Evolutionary conservation across 2,329 filamentous ascomycete species (phyloP).

Genomic region (Pseudocercospora musae): DNA sequence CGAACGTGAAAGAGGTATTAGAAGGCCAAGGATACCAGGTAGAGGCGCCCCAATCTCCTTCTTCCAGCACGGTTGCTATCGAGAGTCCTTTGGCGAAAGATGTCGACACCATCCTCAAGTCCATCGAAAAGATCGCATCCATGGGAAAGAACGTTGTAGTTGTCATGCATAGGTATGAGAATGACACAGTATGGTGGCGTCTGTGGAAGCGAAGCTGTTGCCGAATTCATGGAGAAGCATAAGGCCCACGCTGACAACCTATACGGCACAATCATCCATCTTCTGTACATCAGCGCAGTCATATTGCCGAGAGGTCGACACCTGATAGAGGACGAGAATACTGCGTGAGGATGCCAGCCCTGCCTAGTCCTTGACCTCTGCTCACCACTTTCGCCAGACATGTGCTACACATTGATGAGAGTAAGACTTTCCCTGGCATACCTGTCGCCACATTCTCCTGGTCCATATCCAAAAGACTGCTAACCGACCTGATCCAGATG

Average conservation of each 20-base stretch:
- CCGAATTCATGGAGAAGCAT: slow-evolving; percentile 7
- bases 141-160: slow-evolving; percentile 28
- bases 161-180: slow-evolving; percentile 26
- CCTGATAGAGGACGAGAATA: neutral
- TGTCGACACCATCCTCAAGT: slow-evolving; percentile 2
- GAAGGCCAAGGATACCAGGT: slow-evolving; percentile 8
- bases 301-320: slow-evolving; percentile 4
- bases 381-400: neutral
- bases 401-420: neutral
- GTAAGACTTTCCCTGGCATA: neutral
- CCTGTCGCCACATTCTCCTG: neutral
- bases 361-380: neutral
- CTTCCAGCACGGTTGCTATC: slow-evolving; percentile 1
- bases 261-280: slow-evolving; percentile 8
- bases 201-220: slow-evolving; percentile 29
- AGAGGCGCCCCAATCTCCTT: slow-evolving; percentile 3
- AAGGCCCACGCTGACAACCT: neutral
- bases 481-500: neutral
- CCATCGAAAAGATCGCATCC: slow-evolving; percentile 20
- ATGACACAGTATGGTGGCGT: slow-evolving; percentile 28
- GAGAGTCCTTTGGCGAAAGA: slow-evolving; percentile 7
- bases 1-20: slow-evolving; percentile 4
- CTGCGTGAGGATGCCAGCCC: neutral
- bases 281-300: slow-evolving; percentile 15
- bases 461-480: neutral